A percentile compares a stretch with the other conserved stretches of the same genome.
phyloP scores from a whole-genome alignment of 176 grass and related monocot genomes.

The Eleusine indica region DNA sequence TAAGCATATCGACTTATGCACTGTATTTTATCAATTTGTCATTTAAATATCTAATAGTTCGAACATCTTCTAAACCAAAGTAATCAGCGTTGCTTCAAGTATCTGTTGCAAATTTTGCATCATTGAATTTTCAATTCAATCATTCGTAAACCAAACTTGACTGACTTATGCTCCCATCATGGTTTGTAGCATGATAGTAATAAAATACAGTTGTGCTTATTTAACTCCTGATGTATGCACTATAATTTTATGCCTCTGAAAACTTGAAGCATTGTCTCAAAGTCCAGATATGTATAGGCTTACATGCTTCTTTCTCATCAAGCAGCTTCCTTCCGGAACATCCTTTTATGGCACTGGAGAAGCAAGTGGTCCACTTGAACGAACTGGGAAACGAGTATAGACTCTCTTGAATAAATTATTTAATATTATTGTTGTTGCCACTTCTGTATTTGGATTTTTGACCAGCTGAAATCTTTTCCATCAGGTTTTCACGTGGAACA shows the following conservation, averaged over 20 bases:
- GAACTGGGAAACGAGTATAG: conserved; percentile 84
- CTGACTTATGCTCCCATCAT: not conserved
- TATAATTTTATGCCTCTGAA: not conserved
- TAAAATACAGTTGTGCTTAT: not conserved
- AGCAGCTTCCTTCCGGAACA: conserved; percentile 76
- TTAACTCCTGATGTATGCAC: not conserved
- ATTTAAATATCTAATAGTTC: not conserved
- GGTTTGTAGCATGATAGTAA: not conserved
- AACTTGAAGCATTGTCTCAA: conserved; percentile 10
- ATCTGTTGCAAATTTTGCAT: not conserved
- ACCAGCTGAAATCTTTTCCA: not conserved
- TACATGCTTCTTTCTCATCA: conserved; percentile 30
- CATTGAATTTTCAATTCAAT: not conserved
- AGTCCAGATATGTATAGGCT: not conserved
- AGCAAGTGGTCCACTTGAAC: conserved; percentile 86
- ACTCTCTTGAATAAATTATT: conserved; percentile 21
- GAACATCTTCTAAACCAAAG: not conserved
- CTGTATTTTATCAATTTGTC: not conserved
- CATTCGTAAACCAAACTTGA: not conserved
- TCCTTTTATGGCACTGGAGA: conserved; percentile 96
- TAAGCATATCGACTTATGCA: not conserved
- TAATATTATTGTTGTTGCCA: not conserved
- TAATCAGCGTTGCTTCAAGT: not conserved
- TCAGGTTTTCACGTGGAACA: conserved; percentile 98
- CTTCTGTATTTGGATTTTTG: conserved; percentile 8